phyloP scores from a whole-genome alignment of 108 stramenopile species.

The Pseudonitzschia multistriata region DNA sequence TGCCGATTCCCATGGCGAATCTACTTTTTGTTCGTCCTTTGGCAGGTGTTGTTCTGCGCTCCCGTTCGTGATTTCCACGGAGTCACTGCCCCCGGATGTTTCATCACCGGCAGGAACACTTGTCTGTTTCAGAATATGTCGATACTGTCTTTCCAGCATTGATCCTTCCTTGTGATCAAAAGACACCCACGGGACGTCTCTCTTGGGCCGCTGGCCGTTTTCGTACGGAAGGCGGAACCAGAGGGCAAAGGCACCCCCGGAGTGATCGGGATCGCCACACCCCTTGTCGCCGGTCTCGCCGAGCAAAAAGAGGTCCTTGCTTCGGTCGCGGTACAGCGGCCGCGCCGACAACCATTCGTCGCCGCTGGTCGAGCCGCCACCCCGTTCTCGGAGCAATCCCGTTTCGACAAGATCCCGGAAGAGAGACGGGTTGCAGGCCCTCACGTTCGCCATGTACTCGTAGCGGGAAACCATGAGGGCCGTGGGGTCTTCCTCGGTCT shows the following conservation, averaged over 20 bases:
- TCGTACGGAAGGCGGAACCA: slow-evolving; percentile 64
- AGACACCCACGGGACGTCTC: slow-evolving; percentile 50
- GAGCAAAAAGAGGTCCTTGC: slow-evolving; percentile 31
- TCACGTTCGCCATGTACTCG: slow-evolving; percentile 61
- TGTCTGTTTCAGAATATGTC: slow-evolving; percentile 7
- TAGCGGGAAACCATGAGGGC: slow-evolving; percentile 42
- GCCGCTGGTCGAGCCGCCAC: slow-evolving; percentile 40
- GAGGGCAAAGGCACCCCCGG: slow-evolving; percentile 25
- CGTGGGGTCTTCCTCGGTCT: neutral
- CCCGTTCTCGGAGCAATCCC: slow-evolving; percentile 48
- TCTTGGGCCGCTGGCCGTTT: slow-evolving; percentile 55
- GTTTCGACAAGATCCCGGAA: slow-evolving; percentile 58
- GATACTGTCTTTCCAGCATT: slow-evolving; percentile 40
- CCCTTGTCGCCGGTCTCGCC: neutral
- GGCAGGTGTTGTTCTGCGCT: neutral
- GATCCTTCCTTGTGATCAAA: slow-evolving; percentile 37
- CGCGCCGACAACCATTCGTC: slow-evolving; percentile 56
- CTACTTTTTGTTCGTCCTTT: neutral
- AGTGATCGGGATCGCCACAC: neutral
- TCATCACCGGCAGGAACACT: neutral
- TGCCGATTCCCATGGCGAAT: neutral
- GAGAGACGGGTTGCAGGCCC: slow-evolving; percentile 47
- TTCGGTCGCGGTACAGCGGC: slow-evolving; percentile 41
- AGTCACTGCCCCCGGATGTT: neutral
- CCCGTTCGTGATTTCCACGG: neutral